These are phyloP conservation scores for Stenocarpella maydis DNA, from an alignment of 2,329 filamentous ascomycete species.

Conservation along the genomic window DNA sequence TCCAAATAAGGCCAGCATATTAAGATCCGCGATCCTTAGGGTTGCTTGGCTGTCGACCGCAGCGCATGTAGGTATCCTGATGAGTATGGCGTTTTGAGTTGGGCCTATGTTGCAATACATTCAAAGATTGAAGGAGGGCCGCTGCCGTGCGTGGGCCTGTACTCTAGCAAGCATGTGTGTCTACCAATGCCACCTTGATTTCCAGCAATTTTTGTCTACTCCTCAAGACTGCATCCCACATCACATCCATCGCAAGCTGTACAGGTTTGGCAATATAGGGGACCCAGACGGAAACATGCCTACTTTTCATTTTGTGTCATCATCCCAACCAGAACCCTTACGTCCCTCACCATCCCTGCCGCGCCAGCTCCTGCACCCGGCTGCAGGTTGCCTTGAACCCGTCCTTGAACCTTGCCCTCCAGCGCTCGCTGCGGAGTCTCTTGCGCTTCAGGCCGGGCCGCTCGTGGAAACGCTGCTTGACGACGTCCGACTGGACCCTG, in stretches of 20 bases:
- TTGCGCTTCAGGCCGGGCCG: conserved; percentile 79
- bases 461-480: conserved; percentile 76
- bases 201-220: background rate
- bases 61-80: accelerated
- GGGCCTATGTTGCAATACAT: conserved; percentile 7
- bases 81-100: no score
- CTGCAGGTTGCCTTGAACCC: conserved; percentile 72
- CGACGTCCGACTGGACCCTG: conserved; percentile 62
- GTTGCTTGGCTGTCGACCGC: no score
- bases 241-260: background rate
- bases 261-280: background rate
- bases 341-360: conserved; percentile 79
- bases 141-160: background rate
- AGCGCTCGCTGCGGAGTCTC: conserved; percentile 73
- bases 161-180: background rate
- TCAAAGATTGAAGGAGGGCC: background rate
- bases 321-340: background rate
- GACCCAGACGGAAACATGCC: background rate
- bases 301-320: no score
- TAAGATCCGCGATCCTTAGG: no score
- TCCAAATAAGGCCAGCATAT: no score
- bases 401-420: conserved; percentile 72
- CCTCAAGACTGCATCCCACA: background rate
- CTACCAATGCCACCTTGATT: background rate
- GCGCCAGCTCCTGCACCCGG: conserved; percentile 74